Evolutionary conservation across 164 flowering plant genomes (phyloP), one percentile per base, ranked within the genome.

Genomic region (Saururus chinensis): DNA sequence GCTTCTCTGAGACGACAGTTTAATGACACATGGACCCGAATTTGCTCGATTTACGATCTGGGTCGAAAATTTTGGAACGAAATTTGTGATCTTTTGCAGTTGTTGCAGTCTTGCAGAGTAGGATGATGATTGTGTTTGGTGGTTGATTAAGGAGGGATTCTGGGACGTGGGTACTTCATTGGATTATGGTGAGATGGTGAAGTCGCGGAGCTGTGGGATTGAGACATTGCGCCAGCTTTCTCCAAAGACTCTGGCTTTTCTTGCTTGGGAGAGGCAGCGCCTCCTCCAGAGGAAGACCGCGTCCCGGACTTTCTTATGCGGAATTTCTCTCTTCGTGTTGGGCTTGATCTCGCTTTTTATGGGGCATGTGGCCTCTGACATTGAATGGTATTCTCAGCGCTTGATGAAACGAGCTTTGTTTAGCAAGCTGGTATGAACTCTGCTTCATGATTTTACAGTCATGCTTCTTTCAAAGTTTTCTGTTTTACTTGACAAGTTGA

Each of bases 321-420:
- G 96, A 4, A 45, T 75, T 45, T 70, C 88, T 88, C 83, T 93
- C 1, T 93, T 90, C 56, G 81, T 69, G 16, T 54, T 93, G 59
- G 95, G 97, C 25, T 69, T 93, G 68, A 79, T 90, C 61, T 93
- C 99, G 16, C 70, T 93, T 37, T 81, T 86, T 68, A 85, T 84
- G 14, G 96, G 97, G 6, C 87, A 88, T 63, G 76, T 88, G 40
- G 95, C 81, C 0, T 82, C 95, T 64, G 79, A 90, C 76, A 82
- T 88, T n/a, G 97, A 89, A 37, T 81, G 87, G 84, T 85, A 93
- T 72, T 82, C 95, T 6, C 89, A 84, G 62, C 78, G 79, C 23
- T 65, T 89, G 54, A 73, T 78, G 19, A 80, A 79, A 60, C 79
- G 58, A 45, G 60, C 71, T 21, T 51, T 64, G 42, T 53, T 26